Evolutionary conservation across 2,329 filamentous ascomycete species (phyloP).

Genomic region (Diaporthe ampelina): DNA sequence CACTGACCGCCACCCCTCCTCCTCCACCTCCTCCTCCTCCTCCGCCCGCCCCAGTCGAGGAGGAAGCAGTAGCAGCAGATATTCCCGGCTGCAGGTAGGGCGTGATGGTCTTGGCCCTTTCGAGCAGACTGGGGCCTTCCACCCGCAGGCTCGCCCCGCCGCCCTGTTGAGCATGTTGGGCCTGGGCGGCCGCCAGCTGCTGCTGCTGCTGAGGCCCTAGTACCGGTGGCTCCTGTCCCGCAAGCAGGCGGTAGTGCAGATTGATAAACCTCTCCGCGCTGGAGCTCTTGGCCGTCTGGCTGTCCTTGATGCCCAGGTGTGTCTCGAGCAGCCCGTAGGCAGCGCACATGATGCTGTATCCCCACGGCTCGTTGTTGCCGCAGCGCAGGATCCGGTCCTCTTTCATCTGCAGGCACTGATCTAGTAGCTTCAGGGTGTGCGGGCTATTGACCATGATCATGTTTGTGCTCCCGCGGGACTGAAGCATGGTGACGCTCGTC

Average conservation of each 20-base stretch:
- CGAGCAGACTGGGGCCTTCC: conserved; percentile 38
- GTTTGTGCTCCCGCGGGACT: conserved; percentile 69
- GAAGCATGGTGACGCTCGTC: conserved; percentile 72
- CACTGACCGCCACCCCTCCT: conserved; percentile 21
- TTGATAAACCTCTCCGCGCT: conserved; percentile 72
- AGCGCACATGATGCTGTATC: conserved; percentile 74
- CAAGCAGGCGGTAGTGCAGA: conserved; percentile 69
- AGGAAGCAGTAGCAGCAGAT: neutral
- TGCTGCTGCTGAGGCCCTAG: conserved; percentile 49
- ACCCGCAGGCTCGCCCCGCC: conserved; percentile 28
- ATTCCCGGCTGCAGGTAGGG: conserved; percentile 36
- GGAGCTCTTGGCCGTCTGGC: conserved; percentile 69
- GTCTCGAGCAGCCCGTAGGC: conserved; percentile 71
- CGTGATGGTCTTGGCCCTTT: conserved; percentile 41
- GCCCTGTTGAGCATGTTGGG: conserved; percentile 33
- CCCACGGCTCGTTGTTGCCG: conserved; percentile 75
- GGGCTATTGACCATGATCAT: conserved; percentile 74
- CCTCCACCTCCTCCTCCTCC: neutral
- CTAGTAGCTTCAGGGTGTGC: conserved; percentile 72
- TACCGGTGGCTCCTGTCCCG: conserved; percentile 64
- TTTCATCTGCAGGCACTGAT: conserved; percentile 72
- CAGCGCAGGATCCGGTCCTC: conserved; percentile 72
- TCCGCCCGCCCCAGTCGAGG: neutral
- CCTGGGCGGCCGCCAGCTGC: conserved; percentile 44
- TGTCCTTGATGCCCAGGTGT: conserved; percentile 69